These are phyloP conservation scores for Carallia brachiata DNA, from an alignment of 345 rosid species.

Conservation along the genomic window DNA sequence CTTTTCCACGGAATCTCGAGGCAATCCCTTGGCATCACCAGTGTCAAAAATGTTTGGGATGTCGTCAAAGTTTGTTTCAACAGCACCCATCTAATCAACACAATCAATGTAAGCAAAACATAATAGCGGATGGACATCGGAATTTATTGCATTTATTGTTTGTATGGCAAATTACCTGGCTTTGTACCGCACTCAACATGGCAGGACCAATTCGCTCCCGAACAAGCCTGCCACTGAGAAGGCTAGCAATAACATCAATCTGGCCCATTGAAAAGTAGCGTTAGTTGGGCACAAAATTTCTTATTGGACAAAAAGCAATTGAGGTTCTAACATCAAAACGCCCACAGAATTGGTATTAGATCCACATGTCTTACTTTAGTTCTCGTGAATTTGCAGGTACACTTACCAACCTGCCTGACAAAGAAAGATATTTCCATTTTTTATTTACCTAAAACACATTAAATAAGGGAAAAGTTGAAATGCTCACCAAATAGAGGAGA, in stretches of 20 bases:
- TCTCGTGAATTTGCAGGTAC: neutral
- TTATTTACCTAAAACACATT: neutral
- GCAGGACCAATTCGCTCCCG: conserved; percentile 98
- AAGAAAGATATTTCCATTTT: no score
- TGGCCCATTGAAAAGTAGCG: conserved; percentile 33
- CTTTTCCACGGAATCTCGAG: conserved; percentile 76
- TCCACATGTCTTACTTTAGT: neutral
- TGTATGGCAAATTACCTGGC: conserved; percentile 59
- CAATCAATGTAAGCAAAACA: conserved; percentile 12
- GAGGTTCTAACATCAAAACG: neutral
- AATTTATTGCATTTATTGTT: neutral
- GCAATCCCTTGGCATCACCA: conserved; percentile 66
- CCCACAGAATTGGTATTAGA: neutral
- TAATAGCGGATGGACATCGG: neutral
- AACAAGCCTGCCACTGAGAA: conserved; percentile 94
- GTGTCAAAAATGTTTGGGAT: conserved; percentile 82
- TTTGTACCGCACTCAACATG: conserved; percentile 98
- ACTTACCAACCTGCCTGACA: no score
- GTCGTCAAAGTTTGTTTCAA: conserved; percentile 73
- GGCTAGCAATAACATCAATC: conserved; percentile 98
- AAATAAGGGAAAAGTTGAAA: neutral
- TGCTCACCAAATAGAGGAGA: conserved; percentile 86
- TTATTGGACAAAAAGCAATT: neutral
- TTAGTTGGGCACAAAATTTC: conserved; percentile 6
- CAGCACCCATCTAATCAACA: conserved; percentile 82